Evolutionary conservation across 2,329 filamentous ascomycete genomes (phyloP), one percentile per base, ranked within the genome.

Genomic region (Aschersonia sp.): DNA sequence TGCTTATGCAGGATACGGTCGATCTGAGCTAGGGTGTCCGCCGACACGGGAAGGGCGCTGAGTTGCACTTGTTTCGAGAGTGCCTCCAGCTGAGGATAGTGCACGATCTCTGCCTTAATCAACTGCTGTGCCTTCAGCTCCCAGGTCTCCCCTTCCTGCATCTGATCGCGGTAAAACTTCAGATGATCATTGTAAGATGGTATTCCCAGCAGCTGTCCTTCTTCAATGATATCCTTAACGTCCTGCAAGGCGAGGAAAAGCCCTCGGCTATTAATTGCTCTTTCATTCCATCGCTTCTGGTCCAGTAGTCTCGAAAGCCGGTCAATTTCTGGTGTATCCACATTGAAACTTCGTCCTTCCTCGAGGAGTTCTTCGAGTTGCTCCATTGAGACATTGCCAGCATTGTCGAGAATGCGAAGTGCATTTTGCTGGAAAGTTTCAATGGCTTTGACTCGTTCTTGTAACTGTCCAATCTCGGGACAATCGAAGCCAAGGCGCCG

Each of bases 1-100:
- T 98, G 92, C 66, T 95, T 97, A 62, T 88, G 88, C 49, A 98
- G 70, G 48, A 97, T 95, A 45, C 87, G 83, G 57, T 98, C 92
- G 30, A 98, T 87, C 7, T 80, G 76, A 6, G 79, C 77, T 30
- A 94, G 72, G 0, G 88, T 97, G 35, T 89, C 84, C 4, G 79
- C 70, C 1, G 85, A 84, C 22, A 97, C 89, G 0, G 92, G 90
- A 14, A 95, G 72, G 5, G 75, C 74, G 35, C 79, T 74, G 31
- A 62, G 71, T 49, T 74, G 68, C 1, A 89, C 89, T 66, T 97
- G 90, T 45, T 79, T 78, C 1, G 88, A 94, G 5, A 98, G 71
- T 0, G 90, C 87, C 62, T 97, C 92, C 1, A 98, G 76, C 61
- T 98, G 92, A 47, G 89, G 86, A 58, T 94, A 97, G 64, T 97